phyloP scores from a whole-genome alignment of 306 rosid species.

The Dalbergia cochinchinensis region DNA sequence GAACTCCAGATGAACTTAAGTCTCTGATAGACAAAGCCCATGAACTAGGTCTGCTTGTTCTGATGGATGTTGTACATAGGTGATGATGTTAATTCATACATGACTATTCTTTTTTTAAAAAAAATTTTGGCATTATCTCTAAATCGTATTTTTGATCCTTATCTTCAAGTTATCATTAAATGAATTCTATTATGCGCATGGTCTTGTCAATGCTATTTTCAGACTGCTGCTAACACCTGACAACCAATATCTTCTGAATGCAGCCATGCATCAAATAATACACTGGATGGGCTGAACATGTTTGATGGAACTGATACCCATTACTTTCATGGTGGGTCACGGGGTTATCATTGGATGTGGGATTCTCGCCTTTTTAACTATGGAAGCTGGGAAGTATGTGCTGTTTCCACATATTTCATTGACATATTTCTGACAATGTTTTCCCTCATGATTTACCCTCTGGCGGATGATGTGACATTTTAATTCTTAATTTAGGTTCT shows the following conservation, averaged over 20 bases:
- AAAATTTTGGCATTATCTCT: conserved; percentile 22
- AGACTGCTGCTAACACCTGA: conserved; percentile 45
- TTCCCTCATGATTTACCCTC: conserved; percentile 25
- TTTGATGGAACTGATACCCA: conserved; percentile 97
- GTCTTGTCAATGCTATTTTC: conserved; percentile 35
- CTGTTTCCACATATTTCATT: conserved; percentile 33
- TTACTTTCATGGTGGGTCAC: conserved; percentile 95
- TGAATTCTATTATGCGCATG: conserved; percentile 34
- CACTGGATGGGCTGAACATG: conserved; percentile 96
- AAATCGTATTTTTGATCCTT: conserved; percentile 9
- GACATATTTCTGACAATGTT: conserved; percentile 17
- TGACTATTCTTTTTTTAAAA: conserved; percentile 17
- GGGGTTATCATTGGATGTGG: conserved; percentile 99
- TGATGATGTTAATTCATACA: conserved; percentile 41
- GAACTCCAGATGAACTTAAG: conserved; percentile 96
- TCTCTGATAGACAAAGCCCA: conserved; percentile 95
- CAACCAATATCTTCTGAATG: conserved; percentile 45
- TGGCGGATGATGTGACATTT: conserved; percentile 21
- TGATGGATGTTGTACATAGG: conserved; percentile 99
- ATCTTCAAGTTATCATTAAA: conserved; percentile 29
- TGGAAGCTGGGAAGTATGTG: conserved; percentile 99
- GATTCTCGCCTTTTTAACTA: conserved; percentile 99
- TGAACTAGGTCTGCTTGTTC: conserved; percentile 92
- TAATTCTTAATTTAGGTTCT: conserved; percentile 70
- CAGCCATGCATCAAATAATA: conserved; percentile 94